These are phyloP conservation scores for Blastomyces emzantsi DNA, from an alignment of 2,329 filamentous ascomycete genomes.

Conservation along the genomic window DNA sequence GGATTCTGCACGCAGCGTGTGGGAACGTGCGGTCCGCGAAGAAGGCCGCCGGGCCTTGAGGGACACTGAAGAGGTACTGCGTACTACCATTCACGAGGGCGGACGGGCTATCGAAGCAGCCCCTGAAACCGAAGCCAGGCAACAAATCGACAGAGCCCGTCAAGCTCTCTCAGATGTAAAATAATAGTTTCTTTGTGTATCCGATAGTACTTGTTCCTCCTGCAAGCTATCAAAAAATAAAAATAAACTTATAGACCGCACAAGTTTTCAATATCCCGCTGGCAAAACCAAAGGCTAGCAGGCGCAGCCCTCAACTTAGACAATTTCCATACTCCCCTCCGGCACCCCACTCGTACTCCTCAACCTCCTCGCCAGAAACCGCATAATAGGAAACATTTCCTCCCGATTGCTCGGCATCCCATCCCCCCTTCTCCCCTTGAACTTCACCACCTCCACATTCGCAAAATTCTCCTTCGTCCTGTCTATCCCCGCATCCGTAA, in stretches of 20 bases:
- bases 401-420: constrained; percentile 74
- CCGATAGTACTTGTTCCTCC: constrained; percentile 15
- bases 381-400: constrained; percentile 86
- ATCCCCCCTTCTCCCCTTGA: constrained; percentile 60
- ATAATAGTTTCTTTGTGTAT: constrained; percentile 7
- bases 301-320: constrained; percentile 14
- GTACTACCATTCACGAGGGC: constrained; percentile 38
- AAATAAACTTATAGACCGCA: not conserved
- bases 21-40: constrained; percentile 47
- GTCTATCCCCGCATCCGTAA: constrained; percentile 56
- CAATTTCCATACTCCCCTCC: constrained; percentile 38
- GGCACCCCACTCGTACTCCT: constrained; percentile 39
- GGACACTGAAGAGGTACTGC: constrained; percentile 44
- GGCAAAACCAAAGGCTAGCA: not conserved
- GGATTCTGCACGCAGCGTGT: constrained; percentile 45
- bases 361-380: constrained; percentile 49
- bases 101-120: constrained; percentile 32
- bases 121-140: constrained; percentile 29
- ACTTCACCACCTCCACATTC: constrained; percentile 58
- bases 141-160: constrained; percentile 39
- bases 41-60: constrained; percentile 49
- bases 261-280: too few species aligned
- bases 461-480: constrained; percentile 57
- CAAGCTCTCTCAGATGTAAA: constrained; percentile 37
- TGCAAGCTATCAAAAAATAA: constrained; percentile 5